Evolutionary conservation across 78 protist species (phyloP), one percentile per base, ranked within the genome.

Genomic region (Isochrysis galbana): DNA sequence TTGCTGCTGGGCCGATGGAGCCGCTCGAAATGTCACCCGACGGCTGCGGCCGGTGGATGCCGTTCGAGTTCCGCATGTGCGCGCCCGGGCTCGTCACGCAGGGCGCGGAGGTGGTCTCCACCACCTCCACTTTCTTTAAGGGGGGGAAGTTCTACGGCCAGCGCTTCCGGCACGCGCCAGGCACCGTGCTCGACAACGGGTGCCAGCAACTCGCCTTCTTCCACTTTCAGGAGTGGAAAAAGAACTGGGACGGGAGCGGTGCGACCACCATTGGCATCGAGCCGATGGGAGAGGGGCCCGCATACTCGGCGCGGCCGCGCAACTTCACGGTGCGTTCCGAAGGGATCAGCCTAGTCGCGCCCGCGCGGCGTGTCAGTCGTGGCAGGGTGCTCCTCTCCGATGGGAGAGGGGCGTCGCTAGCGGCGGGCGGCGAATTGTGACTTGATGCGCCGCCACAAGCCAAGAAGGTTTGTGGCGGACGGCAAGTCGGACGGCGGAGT

Each of bases 201-300:
- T 39, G 86, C 86, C 48, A n/a, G 32, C 86, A 77, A n/a, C 48
- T 1, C 26, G 86, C 86, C 34, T 78, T 78, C 86, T 78, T 78
- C 47, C 86, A 78, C 47, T 78, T 78, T 39, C 86, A 78, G n/a
- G 46, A 39, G 86, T 78, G 86, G 86, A 78, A 78, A 17, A 72
- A 72, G 82, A 34, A 4, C 14, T 72, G 82, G 82, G 36, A 2
- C 25, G 82, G 82, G 39, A 17, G 17, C 17, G 82, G 44, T 23
- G 82, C 44, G 19, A 72, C 36, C 41, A 72, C 36, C 21, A 26
- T 67, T 11, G 82, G 82, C 14, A 34, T 72, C 1, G 82, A 72
- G 42, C 82, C 82, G 14, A 19, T 72, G 25, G 82, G 82, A 14
- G 82, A 7, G 25, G 2, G 44, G 36, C 82, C 82, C 5, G 19